A percentile compares a stretch with the other conserved stretches of the same genome.
Evolutionary conservation across 1,284 basidiomycete genomes (phyloP).

Genomic region (Cutaneotrichosporon sp.): DNA sequence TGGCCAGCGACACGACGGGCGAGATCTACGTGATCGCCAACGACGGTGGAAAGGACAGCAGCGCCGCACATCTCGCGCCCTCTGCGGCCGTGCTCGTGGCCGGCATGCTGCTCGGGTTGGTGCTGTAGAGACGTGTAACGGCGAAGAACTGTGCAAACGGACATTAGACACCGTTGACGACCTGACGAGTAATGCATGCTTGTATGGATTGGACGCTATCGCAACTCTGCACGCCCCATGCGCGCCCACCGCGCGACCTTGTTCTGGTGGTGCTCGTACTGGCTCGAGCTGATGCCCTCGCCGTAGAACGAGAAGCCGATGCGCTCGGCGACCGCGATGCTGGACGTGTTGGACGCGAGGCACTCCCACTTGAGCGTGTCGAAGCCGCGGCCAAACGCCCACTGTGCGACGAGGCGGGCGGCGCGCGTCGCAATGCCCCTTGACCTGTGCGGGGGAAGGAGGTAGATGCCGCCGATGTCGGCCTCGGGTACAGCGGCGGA

Average conservation of each 20-base stretch:
- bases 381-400: slow-evolving; percentile 1
- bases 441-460: neutral
- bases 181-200: neutral
- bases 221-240: neutral
- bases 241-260: neutral
- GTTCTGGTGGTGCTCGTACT: slow-evolving; percentile 2
- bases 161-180: neutral
- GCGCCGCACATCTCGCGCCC: neutral
- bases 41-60: slow-evolving; percentile 1
- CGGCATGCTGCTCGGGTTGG: neutral
- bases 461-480: slow-evolving; percentile 8
- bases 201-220: neutral
- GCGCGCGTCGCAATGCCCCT: neutral
- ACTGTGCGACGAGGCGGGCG: neutral
- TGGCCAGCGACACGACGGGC: slow-evolving; percentile 20
- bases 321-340: neutral
- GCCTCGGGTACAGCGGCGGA: neutral
- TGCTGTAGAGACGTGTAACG: neutral
- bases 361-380: slow-evolving; percentile 1
- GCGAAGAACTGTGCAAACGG: too few species aligned
- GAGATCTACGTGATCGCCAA: slow-evolving; percentile 16
- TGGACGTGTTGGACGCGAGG: neutral
- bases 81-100: neutral
- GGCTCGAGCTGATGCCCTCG: neutral
- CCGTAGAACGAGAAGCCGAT: slow-evolving; percentile 1